Conservation (phyloP, 352 stramenopile species). For the Poterioochromonas sp. region DNA sequence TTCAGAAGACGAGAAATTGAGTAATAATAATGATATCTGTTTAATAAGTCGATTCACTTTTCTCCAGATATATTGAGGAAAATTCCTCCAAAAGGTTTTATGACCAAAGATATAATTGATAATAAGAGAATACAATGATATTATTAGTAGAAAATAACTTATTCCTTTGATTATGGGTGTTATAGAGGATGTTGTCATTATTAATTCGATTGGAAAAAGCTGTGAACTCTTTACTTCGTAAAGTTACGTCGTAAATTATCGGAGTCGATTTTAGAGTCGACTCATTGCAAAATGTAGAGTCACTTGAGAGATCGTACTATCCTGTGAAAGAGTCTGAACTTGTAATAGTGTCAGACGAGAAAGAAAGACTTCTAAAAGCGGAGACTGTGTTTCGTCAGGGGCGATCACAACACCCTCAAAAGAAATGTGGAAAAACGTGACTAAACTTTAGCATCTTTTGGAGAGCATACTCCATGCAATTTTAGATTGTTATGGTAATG, state of each 20-base stretch:
- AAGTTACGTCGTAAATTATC: background rate
- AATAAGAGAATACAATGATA: background rate
- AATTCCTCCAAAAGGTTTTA: background rate
- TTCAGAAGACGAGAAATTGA: background rate
- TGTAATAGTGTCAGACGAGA: too few species aligned
- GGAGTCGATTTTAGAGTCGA: background rate
- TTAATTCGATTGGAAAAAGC: too few species aligned
- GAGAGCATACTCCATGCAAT: too few species aligned
- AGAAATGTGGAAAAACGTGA: too few species aligned
- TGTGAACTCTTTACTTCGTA: background rate
- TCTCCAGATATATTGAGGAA: background rate
- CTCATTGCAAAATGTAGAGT: background rate
- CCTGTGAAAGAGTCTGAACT: too few species aligned
- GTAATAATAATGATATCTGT: background rate
- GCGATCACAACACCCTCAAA: too few species aligned
- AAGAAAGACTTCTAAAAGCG: too few species aligned
- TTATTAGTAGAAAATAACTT: background rate
- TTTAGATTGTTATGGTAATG: too few species aligned
- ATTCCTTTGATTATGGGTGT: too few species aligned
- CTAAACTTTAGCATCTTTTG: too few species aligned
- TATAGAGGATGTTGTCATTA: too few species aligned
- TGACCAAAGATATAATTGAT: conserved; percentile 25
- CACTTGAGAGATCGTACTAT: background rate
- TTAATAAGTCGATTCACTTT: background rate
- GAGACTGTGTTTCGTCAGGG: too few species aligned